phyloP scores from a whole-genome alignment of 768 basidiomycete species.

The Agaricus subrufescens region DNA sequence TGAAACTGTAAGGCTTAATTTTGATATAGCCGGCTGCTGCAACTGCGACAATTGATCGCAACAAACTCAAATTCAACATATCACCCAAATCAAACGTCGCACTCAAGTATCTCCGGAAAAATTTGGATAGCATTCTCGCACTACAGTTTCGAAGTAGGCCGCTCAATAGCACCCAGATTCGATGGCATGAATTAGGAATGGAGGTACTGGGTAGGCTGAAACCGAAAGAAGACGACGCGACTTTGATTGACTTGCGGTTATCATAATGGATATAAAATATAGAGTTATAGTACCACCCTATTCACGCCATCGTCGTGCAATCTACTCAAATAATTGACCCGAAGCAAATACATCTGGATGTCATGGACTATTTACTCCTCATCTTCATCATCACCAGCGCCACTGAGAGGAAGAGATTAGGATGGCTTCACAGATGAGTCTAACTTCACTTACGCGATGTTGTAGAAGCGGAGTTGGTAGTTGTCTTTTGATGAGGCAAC shows the following conservation, averaged over 20 bases:
- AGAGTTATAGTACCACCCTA: background rate
- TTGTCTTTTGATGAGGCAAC: conserved; percentile 91
- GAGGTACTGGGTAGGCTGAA: conserved; percentile 53
- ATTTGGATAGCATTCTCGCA: conserved; percentile 55
- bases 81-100: conserved; percentile 72
- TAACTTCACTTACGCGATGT: conserved; percentile 64
- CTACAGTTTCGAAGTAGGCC: conserved; percentile 61
- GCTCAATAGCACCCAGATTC: conserved; percentile 51
- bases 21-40: conserved; percentile 59
- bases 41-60: conserved; percentile 77
- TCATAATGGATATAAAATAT: conserved; percentile 2
- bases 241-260: conserved; percentile 10
- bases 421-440: background rate
- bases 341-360: background rate
- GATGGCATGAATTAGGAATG: conserved; percentile 74
- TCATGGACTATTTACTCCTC: conserved; percentile 14
- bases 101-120: conserved; percentile 71
- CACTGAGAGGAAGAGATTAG: conserved; percentile 17
- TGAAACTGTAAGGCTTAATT: background rate
- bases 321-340: background rate
- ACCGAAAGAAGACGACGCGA: conserved; percentile 25
- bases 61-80: conserved; percentile 62
- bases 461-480: conserved; percentile 95
- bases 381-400: conserved; percentile 35
- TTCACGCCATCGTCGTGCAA: background rate